Conservation (phyloP, 2,329 filamentous ascomycete species). For the Penicillium sp. region DNA sequence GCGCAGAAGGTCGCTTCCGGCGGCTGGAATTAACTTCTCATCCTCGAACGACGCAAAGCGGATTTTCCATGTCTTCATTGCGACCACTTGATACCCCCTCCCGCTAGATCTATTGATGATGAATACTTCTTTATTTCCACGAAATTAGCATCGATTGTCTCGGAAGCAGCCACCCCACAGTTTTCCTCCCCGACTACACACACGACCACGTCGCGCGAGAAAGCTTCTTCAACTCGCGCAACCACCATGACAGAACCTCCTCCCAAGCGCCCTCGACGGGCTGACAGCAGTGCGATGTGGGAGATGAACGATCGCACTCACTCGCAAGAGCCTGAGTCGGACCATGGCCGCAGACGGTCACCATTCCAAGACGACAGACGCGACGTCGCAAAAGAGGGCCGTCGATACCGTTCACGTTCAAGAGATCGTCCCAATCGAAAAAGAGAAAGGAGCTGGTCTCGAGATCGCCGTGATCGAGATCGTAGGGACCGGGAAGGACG, state of each 20-base stretch:
- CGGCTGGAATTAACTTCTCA: too few relatives aligned
- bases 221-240: constrained; percentile 5
- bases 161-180: too few relatives aligned
- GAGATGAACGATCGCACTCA: constrained; percentile 42
- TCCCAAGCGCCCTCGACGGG: constrained; percentile 47
- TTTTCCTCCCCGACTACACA: too few relatives aligned
- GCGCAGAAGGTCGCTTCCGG: too few relatives aligned
- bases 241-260: constrained; percentile 49
- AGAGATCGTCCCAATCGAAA: constrained; percentile 38
- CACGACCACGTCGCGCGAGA: too few relatives aligned
- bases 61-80: too few relatives aligned
- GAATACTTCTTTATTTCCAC: too few relatives aligned
- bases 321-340: constrained; percentile 27
- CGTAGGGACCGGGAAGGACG: constrained; percentile 34
- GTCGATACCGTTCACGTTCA: constrained; percentile 38
- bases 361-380: constrained; percentile 36
- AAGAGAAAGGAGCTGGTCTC: constrained; percentile 42
- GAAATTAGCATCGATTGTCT: too few relatives aligned
- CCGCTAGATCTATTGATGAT: too few relatives aligned
- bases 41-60: too few relatives aligned
- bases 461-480: constrained; percentile 37
- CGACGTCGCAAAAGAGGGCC: constrained; percentile 36
- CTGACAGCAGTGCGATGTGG: constrained; percentile 59
- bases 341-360: constrained; percentile 37
- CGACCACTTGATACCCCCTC: too few relatives aligned